phyloP scores from a whole-genome alignment of 306 rosid species.

The Sophora flavescens region DNA sequence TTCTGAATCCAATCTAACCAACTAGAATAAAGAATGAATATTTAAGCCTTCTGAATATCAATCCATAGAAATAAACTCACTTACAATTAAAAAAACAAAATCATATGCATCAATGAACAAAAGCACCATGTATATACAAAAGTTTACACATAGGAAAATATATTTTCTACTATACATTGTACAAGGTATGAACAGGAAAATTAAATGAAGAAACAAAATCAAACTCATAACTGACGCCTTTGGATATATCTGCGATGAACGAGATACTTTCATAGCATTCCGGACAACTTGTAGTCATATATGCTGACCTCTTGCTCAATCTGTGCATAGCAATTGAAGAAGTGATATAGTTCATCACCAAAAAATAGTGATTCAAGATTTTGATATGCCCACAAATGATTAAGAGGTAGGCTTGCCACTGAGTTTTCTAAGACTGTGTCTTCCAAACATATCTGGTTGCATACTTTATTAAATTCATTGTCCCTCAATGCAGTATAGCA shows the following conservation, averaged over 20 bases:
- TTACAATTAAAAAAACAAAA: conserved; percentile 28
- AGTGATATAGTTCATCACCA: conserved; percentile 47
- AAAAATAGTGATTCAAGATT: conserved; percentile 52
- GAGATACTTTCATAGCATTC: conserved; percentile 40
- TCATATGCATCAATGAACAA: background rate
- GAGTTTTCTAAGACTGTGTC: conserved; percentile 38
- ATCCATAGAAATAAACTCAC: conserved; percentile 30
- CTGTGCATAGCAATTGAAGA: conserved; percentile 40
- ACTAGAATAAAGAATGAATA: background rate
- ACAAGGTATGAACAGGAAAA: conserved; percentile 35
- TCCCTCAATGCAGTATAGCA: conserved; percentile 36
- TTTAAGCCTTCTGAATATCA: conserved; percentile 14
- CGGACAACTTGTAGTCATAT: conserved; percentile 58
- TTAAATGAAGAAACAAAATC: conserved; percentile 32
- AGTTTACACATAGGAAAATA: conserved; percentile 33
- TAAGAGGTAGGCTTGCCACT: conserved; percentile 21
- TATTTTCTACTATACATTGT: conserved; percentile 28
- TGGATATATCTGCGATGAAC: no score
- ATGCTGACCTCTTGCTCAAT: conserved; percentile 55
- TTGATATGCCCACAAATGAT: conserved; percentile 38
- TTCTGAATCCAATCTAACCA: conserved; percentile 8
- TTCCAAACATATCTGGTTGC: conserved; percentile 46
- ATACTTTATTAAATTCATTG: conserved; percentile 51
- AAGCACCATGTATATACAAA: conserved; percentile 29
- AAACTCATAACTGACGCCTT: no score